Evolutionary conservation across 441 rosid species (phyloP).

Genomic region (Omphalea diandra): DNA sequence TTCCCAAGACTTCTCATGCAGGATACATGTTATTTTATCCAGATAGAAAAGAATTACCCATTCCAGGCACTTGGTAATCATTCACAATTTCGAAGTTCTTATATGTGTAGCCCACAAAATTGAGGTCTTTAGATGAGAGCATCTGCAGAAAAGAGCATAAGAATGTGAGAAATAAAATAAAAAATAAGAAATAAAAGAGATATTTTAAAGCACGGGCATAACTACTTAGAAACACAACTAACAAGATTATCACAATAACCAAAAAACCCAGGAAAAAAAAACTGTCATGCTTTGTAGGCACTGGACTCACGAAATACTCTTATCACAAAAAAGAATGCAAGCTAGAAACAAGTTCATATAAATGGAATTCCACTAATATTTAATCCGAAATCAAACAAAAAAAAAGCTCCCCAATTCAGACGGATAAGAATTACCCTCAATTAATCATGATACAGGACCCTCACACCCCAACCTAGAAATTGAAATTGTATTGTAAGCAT

Average conservation of each 20-base stretch:
- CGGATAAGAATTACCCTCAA: not conserved
- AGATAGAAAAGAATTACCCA: slow-evolving; percentile 49
- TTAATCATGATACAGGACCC: not conserved
- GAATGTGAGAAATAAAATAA: not conserved
- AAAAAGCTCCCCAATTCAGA: not conserved
- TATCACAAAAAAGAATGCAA: not conserved
- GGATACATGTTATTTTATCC: not conserved
- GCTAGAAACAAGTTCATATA: not conserved
- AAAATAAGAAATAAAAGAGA: not conserved
- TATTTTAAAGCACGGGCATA: not conserved
- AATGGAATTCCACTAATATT: not conserved
- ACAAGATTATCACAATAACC: not conserved
- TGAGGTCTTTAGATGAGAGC: slow-evolving; percentile 90
- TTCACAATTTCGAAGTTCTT: slow-evolving; percentile 91
- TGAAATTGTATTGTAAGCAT: not conserved
- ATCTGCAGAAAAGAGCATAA: slow-evolving; percentile 47
- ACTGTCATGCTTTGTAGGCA: not conserved
- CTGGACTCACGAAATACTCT: too few relatives aligned
- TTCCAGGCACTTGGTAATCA: slow-evolving; percentile 75
- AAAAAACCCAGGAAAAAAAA: not conserved
- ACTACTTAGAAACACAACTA: slow-evolving; percentile 1
- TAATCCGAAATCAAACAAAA: not conserved
- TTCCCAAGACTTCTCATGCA: not conserved
- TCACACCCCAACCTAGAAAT: not conserved
- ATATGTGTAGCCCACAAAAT: slow-evolving; percentile 94